Evolutionary conservation across 2,329 filamentous ascomycete species (phyloP), one percentile per base, ranked within the genome.

Genomic region (Fusarium verrucosum): DNA sequence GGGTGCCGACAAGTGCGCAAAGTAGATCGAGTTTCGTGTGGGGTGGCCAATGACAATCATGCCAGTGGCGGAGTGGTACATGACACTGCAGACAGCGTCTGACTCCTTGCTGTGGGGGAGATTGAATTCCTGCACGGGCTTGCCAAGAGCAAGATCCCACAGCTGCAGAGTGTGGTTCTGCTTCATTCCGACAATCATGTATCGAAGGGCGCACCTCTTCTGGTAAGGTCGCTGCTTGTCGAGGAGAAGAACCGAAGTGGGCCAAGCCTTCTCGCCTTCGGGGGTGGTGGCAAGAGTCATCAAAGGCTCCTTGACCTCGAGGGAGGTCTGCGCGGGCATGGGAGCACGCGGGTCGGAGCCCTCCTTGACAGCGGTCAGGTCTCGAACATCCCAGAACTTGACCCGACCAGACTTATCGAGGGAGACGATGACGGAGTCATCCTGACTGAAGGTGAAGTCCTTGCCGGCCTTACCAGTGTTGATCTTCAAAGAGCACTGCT

Each of bases 91-190:
- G 61, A 98, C 94, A n/a, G 93, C 93, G 77, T 97, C 94, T 4
- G 92, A 96, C 76, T 98, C 94, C 74, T 95, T 96, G 79, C 92
- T 92, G 75, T 99, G 94, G 1, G 95, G 95, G 54, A 99, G 88
- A 76, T 97, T 95, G 76, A 99, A 89, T 80, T 99, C 95, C 76
- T 99, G 94, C 33, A 99, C 95, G 26, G 94, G 92, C 79, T 97
- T 97, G 68, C 91, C 91, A 30, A 99, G 88, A 37, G 92, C 93
- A 73, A 99, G 88, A 81, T 99, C 95, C 96, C 95, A 99, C 40
- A 99, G 87, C 82, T 99, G 96, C 62, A 99, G 87, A 53, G 94
- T 96, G 80, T 99, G 95, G 78, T 99, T 99, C 78, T 99, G 95
- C 82, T 98, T 97, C 87, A 98, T 92, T 72, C 95, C 95, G 63